These are phyloP conservation scores for Aspergillus diversus DNA, from an alignment of 495 filamentous ascomycete genomes.

Conservation along the genomic window DNA sequence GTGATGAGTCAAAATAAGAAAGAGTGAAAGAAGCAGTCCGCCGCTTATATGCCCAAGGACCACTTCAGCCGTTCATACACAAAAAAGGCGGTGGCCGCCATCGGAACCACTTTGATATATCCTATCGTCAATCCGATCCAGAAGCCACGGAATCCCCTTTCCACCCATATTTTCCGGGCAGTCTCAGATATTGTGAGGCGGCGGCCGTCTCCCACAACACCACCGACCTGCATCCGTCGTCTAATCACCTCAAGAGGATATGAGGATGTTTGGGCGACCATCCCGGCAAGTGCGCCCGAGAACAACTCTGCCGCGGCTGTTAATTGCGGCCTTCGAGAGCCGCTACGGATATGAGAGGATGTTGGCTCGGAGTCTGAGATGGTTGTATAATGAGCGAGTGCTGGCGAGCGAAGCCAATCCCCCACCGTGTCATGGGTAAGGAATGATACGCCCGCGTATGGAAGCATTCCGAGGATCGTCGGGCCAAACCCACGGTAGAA, in stretches of 20 bases:
- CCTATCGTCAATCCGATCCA: conserved; percentile 94
- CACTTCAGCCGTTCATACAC: conserved; percentile 84
- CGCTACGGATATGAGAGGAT: conserved; percentile 25
- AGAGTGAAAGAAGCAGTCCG: neutral
- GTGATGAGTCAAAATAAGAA: neutral
- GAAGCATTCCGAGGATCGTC: conserved; percentile 90
- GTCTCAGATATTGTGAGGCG: conserved; percentile 80
- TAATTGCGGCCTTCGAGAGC: conserved; percentile 50
- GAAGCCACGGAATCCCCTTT: conserved; percentile 80
- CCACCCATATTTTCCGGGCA: conserved; percentile 68
- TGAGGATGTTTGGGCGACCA: conserved; percentile 85
- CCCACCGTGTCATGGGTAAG: conserved; percentile 87
- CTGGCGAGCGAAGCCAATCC: conserved; percentile 73
- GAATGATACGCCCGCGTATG: conserved; percentile 97
- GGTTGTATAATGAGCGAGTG: conserved; percentile 69
- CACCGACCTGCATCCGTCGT: conserved; percentile 93
- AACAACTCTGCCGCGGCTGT: conserved; percentile 76
- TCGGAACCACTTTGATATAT: conserved; percentile 90
- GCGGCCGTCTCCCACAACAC: conserved; percentile 87
- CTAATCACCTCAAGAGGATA: conserved; percentile 94
- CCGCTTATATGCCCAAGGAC: conserved; percentile 62
- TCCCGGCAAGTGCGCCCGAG: conserved; percentile 81
- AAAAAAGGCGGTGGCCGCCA: conserved; percentile 78
- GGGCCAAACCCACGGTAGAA: conserved; percentile 95
- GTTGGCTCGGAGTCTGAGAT: conserved; percentile 43